phyloP scores from a whole-genome alignment of 2,329 filamentous ascomycete genomes.

The Bisporella sp. region DNA sequence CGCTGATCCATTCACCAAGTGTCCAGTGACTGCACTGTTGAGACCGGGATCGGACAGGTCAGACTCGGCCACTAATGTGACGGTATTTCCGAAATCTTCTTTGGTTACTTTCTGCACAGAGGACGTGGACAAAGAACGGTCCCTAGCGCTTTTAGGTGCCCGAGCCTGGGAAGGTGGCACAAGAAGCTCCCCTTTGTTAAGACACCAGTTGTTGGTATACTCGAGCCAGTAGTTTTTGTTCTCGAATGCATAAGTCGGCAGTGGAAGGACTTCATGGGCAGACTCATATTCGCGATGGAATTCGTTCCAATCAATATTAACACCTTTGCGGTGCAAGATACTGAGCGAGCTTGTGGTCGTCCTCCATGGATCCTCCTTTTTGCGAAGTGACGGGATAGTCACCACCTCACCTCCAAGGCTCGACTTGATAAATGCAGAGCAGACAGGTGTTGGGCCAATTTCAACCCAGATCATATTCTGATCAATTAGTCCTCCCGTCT shows the following conservation, averaged over 20 bases:
- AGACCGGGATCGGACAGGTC: slow-evolving; percentile 46
- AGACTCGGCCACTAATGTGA: slow-evolving; percentile 44
- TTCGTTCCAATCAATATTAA: not conserved
- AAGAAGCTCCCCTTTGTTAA: slow-evolving; percentile 50
- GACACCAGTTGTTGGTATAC: slow-evolving; percentile 38
- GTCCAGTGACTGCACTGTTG: slow-evolving; percentile 44
- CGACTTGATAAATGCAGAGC: slow-evolving; percentile 58
- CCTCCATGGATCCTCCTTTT: not conserved
- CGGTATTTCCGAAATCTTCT: slow-evolving; percentile 44
- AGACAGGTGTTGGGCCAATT: slow-evolving; percentile 64
- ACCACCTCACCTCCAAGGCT: slow-evolving; percentile 19
- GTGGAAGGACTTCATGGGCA: not conserved
- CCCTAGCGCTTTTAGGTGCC: slow-evolving; percentile 32
- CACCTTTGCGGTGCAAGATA: not conserved
- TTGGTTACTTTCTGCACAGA: slow-evolving; percentile 43
- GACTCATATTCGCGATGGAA: not conserved
- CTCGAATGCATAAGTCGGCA: not conserved
- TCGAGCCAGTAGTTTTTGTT: not conserved
- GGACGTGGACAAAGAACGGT: slow-evolving; percentile 15
- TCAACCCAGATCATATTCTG: slow-evolving; percentile 61
- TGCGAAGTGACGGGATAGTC: not conserved
- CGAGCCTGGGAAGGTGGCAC: slow-evolving; percentile 16
- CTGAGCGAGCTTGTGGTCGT: not conserved
- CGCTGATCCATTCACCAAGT: slow-evolving; percentile 49
- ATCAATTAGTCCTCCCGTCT: slow-evolving; percentile 50